A percentile compares a stretch with the other conserved stretches of the same genome.
Evolutionary conservation across 1,139 yeast genomes (phyloP).

Genomic region (Spencermartinsiella ligniputridi): DNA sequence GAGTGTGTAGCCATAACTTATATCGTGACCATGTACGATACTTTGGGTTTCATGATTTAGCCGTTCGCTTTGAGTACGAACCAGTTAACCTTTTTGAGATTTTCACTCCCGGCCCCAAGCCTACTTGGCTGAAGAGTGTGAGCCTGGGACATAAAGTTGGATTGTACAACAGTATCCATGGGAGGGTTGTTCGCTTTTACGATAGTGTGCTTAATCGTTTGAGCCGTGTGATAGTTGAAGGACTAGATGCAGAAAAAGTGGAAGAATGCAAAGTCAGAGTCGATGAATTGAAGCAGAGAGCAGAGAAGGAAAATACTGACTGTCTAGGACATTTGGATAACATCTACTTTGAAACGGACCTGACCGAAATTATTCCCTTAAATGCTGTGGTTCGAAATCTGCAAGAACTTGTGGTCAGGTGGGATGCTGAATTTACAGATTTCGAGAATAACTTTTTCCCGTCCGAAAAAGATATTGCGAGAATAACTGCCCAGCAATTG

Average conservation of each 20-base stretch:
- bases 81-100: constrained; percentile 72
- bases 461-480: constrained; percentile 87
- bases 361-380: constrained; percentile 64
- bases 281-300: constrained; percentile 52
- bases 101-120: constrained; percentile 66
- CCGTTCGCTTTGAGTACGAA: constrained; percentile 74
- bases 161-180: constrained; percentile 50
- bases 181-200: constrained; percentile 59
- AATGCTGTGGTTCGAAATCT: constrained; percentile 66
- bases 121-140: constrained; percentile 68
- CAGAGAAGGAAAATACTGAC: constrained; percentile 47
- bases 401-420: constrained; percentile 77
- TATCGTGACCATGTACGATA: constrained; percentile 77
- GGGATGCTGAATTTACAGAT: constrained; percentile 85
- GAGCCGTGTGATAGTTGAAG: constrained; percentile 75
- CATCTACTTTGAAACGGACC: constrained; percentile 52
- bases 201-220: constrained; percentile 68
- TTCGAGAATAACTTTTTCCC: constrained; percentile 80
- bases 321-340: constrained; percentile 47
- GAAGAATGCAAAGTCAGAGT: constrained; percentile 63
- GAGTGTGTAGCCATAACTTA: constrained; percentile 72
- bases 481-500: constrained; percentile 85
- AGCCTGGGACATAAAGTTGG: constrained; percentile 69
- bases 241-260: constrained; percentile 61
- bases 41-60: constrained; percentile 77